These are phyloP conservation scores for Chaetomium tenue DNA, from an alignment of 495 filamentous ascomycete genomes.

Conservation along the genomic window DNA sequence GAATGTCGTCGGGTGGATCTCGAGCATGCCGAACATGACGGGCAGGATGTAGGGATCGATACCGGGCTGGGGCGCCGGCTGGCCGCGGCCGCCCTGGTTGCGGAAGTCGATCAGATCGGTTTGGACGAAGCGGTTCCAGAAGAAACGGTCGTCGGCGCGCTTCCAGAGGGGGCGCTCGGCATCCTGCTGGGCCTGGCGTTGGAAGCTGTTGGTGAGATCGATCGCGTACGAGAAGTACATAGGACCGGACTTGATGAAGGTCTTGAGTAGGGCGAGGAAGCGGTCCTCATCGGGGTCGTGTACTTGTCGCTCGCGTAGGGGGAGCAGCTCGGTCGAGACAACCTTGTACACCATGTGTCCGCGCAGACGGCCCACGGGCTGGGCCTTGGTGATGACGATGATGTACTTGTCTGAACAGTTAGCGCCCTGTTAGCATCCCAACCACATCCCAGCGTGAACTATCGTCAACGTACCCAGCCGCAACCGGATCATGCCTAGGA, in stretches of 20 bases:
- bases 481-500: constrained; percentile 85
- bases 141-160: constrained; percentile 93
- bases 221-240: constrained; percentile 98
- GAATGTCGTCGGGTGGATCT: constrained; percentile 76
- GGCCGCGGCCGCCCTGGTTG: constrained; percentile 48
- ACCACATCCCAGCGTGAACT: neutral
- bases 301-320: constrained; percentile 85
- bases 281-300: constrained; percentile 91
- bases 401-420: constrained; percentile 80
- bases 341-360: constrained; percentile 95
- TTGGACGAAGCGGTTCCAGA: constrained; percentile 94
- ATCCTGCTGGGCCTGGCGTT: constrained; percentile 78
- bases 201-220: constrained; percentile 92
- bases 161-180: constrained; percentile 75
- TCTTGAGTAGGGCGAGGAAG: constrained; percentile 76
- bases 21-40: constrained; percentile 90
- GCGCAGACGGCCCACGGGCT: constrained; percentile 83
- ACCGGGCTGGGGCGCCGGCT: constrained; percentile 66
- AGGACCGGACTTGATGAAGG: constrained; percentile 73
- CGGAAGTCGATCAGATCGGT: constrained; percentile 88
- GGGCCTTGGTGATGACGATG: constrained; percentile 91
- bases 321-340: constrained; percentile 85
- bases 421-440: neutral
- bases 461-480: constrained; percentile 66
- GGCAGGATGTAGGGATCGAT: constrained; percentile 93